Conservation (phyloP, 495 filamentous ascomycete genomes). For the Friedmanniomyces endolithicus region DNA sequence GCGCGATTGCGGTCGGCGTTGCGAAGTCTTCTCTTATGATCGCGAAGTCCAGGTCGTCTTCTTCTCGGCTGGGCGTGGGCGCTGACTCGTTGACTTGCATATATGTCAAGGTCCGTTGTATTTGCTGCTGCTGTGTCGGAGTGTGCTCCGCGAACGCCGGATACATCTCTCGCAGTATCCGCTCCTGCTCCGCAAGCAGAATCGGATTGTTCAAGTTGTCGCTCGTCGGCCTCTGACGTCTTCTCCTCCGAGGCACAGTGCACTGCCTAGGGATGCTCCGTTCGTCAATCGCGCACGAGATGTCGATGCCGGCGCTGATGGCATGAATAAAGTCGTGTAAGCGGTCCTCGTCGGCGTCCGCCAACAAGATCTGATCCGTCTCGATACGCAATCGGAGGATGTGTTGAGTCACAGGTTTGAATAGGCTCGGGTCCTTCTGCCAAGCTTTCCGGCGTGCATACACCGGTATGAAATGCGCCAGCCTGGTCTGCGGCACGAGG, state of each 20-base stretch:
- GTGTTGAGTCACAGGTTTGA: slow-evolving; percentile 34
- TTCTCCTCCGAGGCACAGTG: slow-evolving; percentile 31
- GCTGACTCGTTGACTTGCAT: not conserved
- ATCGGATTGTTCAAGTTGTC: slow-evolving; percentile 13
- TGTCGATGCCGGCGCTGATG: slow-evolving; percentile 41
- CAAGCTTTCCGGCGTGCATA: slow-evolving; percentile 22
- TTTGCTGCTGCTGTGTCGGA: not conserved
- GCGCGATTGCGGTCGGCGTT: not conserved
- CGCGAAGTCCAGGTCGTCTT: slow-evolving; percentile 15
- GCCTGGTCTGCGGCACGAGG: slow-evolving; percentile 23
- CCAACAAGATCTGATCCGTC: slow-evolving; percentile 51
- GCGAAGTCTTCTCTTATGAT: slow-evolving; percentile 15
- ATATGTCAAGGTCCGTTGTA: not conserved
- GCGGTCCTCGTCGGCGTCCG: slow-evolving; percentile 39
- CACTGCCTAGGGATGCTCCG: slow-evolving; percentile 42
- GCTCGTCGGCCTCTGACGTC: slow-evolving; percentile 17
- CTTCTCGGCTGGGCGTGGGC: slow-evolving; percentile 7
- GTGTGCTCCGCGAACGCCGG: slow-evolving; percentile 10
- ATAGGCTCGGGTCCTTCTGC: slow-evolving; percentile 27
- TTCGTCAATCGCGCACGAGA: slow-evolving; percentile 42
- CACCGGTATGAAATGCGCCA: slow-evolving; percentile 26
- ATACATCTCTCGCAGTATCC: slow-evolving; percentile 21
- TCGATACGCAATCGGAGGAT: slow-evolving; percentile 52
- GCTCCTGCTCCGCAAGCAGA: slow-evolving; percentile 21
- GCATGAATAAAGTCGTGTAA: slow-evolving; percentile 46